Percentiles rank a stretch among this genome's conserved stretches.
Conservation (phyloP, 2,329 filamentous ascomycete genomes). For the Fusarium sp. region DNA sequence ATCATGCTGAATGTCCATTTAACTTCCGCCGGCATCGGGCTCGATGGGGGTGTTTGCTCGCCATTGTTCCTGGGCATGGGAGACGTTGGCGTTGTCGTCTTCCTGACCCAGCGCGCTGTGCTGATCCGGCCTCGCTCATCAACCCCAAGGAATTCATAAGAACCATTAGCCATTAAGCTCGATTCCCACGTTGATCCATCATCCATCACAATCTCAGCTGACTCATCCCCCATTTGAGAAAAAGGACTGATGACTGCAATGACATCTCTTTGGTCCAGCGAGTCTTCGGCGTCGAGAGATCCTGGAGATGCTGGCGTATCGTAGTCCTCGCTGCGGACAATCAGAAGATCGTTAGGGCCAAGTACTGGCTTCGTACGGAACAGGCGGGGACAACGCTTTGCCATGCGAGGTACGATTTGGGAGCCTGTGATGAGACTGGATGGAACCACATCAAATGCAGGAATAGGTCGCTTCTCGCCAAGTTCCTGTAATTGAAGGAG, state of each 20-base stretch:
- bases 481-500: constrained; percentile 79
- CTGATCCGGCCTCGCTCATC: constrained; percentile 69
- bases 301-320: constrained; percentile 46
- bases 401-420: constrained; percentile 69
- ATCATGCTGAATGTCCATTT: constrained; percentile 85
- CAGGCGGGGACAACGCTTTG: constrained; percentile 72
- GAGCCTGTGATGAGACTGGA: constrained; percentile 69
- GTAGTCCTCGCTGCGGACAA: constrained; percentile 79
- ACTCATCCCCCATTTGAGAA: constrained; percentile 62
- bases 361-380: constrained; percentile 74
- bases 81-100: constrained; percentile 44
- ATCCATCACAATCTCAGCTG: constrained; percentile 74
- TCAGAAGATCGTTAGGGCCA: constrained; percentile 75
- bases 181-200: constrained; percentile 72
- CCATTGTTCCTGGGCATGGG: constrained; percentile 36
- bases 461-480: constrained; percentile 71
- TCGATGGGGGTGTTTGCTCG: constrained; percentile 42
- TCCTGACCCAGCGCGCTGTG: constrained; percentile 78
- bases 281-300: constrained; percentile 59
- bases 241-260: constrained; percentile 77
- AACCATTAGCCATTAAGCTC: constrained; percentile 64
- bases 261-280: constrained; percentile 64
- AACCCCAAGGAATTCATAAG: constrained; percentile 74
- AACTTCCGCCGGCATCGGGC: constrained; percentile 54
- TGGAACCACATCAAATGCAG: constrained; percentile 80